These are phyloP conservation scores for Boletus tylopilopsis DNA, from an alignment of 768 basidiomycete species.

Conservation along the genomic window DNA sequence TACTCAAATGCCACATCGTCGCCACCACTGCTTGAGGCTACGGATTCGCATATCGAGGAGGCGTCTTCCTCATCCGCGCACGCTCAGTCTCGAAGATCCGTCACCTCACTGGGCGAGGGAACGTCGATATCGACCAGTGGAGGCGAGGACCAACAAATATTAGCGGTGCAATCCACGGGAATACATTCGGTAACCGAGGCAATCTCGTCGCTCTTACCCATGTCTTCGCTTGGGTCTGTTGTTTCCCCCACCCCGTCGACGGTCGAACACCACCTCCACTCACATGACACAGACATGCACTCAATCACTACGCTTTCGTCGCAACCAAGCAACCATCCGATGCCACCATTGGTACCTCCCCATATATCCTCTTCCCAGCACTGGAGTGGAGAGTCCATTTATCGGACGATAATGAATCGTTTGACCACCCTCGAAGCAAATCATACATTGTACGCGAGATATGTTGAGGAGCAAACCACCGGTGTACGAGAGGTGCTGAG, in stretches of 20 bases:
- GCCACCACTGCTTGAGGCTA: background rate
- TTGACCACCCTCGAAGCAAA: conserved; percentile 82
- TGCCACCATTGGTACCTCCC: background rate
- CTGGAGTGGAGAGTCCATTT: conserved; percentile 79
- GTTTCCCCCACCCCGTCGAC: background rate
- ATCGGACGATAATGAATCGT: conserved; percentile 94
- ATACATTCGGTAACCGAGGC: conserved; percentile 18
- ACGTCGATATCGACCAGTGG: background rate
- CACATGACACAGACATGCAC: conserved; percentile 6
- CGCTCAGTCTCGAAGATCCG: background rate
- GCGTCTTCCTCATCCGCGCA: background rate
- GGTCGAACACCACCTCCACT: conserved; percentile 1
- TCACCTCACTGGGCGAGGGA: background rate
- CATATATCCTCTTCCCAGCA: conserved; percentile 10
- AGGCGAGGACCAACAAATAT: background rate
- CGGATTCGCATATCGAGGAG: background rate
- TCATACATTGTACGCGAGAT: conserved; percentile 77
- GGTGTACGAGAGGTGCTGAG: conserved; percentile 72
- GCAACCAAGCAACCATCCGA: conserved; percentile 3
- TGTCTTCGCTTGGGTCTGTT: conserved; percentile 5
- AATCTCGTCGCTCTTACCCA: conserved; percentile 17
- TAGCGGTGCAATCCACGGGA: background rate
- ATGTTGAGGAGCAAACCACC: conserved; percentile 85
- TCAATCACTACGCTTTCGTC: background rate
- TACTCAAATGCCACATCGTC: background rate